Conservation (phyloP, 1,284 basidiomycete species). For the Cryptococcus sp. region DNA sequence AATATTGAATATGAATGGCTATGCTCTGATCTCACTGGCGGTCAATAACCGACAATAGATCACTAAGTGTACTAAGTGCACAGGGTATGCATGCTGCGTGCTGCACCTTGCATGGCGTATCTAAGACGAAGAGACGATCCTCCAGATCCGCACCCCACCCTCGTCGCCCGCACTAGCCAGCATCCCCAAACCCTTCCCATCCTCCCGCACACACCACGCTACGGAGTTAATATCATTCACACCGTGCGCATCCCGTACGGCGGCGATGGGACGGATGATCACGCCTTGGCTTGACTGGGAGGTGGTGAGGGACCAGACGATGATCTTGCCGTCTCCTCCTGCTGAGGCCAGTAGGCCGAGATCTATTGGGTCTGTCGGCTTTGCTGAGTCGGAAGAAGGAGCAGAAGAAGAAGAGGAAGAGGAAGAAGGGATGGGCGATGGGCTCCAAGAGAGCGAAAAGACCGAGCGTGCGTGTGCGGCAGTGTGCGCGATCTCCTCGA, state of each 20-base stretch:
- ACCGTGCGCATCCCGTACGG: slow-evolving; percentile 49
- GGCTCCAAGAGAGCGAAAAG: slow-evolving; percentile 45
- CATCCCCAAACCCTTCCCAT: slow-evolving; percentile 44
- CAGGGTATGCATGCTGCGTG: too few relatives aligned
- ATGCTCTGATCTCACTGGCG: too few relatives aligned
- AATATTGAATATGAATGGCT: too few relatives aligned
- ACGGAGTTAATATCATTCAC: slow-evolving; percentile 61
- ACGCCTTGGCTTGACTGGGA: not conserved
- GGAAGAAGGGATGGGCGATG: slow-evolving; percentile 4
- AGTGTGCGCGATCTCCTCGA: slow-evolving; percentile 42
- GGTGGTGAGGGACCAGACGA: slow-evolving; percentile 56
- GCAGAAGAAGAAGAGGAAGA: slow-evolving; percentile 2
- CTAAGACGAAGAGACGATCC: slow-evolving; percentile 20
- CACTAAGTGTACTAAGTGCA: too few relatives aligned
- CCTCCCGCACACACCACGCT: slow-evolving; percentile 55
- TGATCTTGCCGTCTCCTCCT: slow-evolving; percentile 61
- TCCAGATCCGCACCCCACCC: slow-evolving; percentile 60
- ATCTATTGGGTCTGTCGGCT: slow-evolving; percentile 3
- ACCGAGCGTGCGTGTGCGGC: slow-evolving; percentile 45
- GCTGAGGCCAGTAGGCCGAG: slow-evolving; percentile 58
- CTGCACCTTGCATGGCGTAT: not conserved
- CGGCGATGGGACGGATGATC: slow-evolving; percentile 23
- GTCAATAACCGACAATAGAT: too few relatives aligned
- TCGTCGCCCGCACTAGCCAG: slow-evolving; percentile 62
- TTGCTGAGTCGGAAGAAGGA: slow-evolving; percentile 9